Evolutionary conservation across 192 early-diverging fungal species (phyloP).

Genomic region (Coemansia sp.): DNA sequence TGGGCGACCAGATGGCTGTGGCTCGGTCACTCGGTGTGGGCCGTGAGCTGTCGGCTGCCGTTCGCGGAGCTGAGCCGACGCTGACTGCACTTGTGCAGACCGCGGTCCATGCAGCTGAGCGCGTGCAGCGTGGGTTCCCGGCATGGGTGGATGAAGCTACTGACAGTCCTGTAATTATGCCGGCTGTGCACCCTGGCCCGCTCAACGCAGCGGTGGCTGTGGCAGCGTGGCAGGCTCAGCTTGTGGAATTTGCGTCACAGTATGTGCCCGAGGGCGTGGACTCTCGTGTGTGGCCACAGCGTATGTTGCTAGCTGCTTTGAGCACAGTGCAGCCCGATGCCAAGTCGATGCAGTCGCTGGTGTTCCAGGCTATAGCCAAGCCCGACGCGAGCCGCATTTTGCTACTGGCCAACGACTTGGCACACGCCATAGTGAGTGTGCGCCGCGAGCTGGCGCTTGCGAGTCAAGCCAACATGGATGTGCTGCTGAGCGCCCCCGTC

Average conservation of each 20-base stretch:
- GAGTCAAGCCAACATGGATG: not conserved
- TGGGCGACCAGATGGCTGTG: conserved; percentile 16
- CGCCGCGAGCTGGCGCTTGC: conserved; percentile 14
- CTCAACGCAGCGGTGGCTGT: conserved; percentile 11
- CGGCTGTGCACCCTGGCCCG: conserved; percentile 15
- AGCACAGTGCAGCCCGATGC: conserved; percentile 16
- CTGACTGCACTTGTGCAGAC: conserved; percentile 30
- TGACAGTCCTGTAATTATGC: not conserved
- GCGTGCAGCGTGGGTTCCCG: conserved; percentile 36
- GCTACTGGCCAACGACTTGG: not conserved
- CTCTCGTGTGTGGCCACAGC: conserved; percentile 3
- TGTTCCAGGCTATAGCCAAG: conserved; percentile 10
- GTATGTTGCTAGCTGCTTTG: conserved; percentile 32
- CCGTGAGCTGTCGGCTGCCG: not conserved
- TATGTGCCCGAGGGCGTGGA: not conserved
- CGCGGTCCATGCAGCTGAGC: conserved; percentile 33
- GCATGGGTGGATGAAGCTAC: not conserved
- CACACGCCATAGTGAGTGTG: conserved; percentile 3
- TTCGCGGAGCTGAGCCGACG: not conserved
- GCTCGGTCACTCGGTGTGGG: conserved; percentile 20
- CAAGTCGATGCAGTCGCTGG: not conserved
- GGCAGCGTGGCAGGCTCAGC: conserved; percentile 38
- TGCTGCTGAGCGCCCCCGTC: conserved; percentile 15
- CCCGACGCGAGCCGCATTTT: not conserved
- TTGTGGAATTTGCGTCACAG: not conserved